Conservation (phyloP, 441 rosid genomes). For the Lepidium campestre region DNA sequence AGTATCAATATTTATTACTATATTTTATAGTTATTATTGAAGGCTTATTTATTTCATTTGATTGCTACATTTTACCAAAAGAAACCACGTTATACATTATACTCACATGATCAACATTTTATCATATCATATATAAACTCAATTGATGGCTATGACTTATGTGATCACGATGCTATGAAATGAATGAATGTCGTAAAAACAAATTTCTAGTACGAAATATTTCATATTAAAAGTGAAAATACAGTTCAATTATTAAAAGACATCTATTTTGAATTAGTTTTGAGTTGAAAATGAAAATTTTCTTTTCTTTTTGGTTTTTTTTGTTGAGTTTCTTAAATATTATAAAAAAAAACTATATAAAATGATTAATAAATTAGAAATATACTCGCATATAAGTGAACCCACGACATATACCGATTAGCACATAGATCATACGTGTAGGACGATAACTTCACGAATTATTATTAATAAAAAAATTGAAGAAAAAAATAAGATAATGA, state of each 20-base stretch:
- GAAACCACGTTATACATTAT: neutral
- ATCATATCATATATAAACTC: neutral
- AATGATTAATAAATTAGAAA: too few relatives aligned
- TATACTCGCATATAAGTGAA: neutral
- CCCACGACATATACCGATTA: neutral
- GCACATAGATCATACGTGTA: neutral
- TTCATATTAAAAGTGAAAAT: too few relatives aligned
- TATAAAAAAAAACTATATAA: too few relatives aligned
- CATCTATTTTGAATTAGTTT: too few relatives aligned
- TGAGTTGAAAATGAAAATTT: too few relatives aligned
- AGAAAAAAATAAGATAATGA: conserved; percentile 6
- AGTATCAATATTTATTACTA: neutral
- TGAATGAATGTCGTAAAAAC: too few relatives aligned
- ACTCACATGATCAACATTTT: neutral
- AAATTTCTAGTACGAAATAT: too few relatives aligned
- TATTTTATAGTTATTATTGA: neutral
- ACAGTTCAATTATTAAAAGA: too few relatives aligned
- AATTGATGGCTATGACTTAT: neutral
- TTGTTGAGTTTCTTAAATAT: too few relatives aligned
- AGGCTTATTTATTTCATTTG: neutral
- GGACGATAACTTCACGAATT: neutral
- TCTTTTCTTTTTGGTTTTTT: too few relatives aligned
- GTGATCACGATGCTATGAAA: too few relatives aligned
- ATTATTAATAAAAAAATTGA: neutral
- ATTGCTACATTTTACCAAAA: conserved; percentile 10